Evolutionary conservation across 768 basidiomycete genomes (phyloP).

Genomic region (Hygrophorus pudorinus): DNA sequence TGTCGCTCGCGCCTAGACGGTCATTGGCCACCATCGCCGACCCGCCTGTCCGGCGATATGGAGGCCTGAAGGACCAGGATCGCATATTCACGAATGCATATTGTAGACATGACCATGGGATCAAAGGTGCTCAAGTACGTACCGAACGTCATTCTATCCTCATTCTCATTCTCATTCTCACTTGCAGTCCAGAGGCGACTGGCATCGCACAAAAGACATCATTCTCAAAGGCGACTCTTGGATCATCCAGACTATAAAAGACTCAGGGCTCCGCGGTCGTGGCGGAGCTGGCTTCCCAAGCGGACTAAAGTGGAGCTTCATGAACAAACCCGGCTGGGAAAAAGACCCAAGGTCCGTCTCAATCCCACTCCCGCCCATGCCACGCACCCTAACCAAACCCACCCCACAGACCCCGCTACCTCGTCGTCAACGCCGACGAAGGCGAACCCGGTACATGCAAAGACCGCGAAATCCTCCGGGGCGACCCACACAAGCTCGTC

Average conservation of each 20-base stretch:
- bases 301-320: constrained; percentile 95
- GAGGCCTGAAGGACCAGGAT: constrained; percentile 91
- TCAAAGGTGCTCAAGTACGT: constrained; percentile 85
- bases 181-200: constrained; percentile 93
- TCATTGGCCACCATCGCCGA: constrained; percentile 69
- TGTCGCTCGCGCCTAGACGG: constrained; percentile 22
- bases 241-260: constrained; percentile 96
- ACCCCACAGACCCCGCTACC: constrained; percentile 71
- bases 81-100: constrained; percentile 91
- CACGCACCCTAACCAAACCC: not conserved
- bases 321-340: constrained; percentile 99
- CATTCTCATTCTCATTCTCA: constrained; percentile 1
- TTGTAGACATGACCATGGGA: constrained; percentile 78
- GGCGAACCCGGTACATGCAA: constrained; percentile 99
- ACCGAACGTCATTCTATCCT: not conserved
- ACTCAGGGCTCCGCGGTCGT: constrained; percentile 89
- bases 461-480: constrained; percentile 95
- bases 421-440: constrained; percentile 97
- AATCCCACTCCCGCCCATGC: not conserved
- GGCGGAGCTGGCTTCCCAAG: constrained; percentile 97
- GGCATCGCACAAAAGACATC: constrained; percentile 98
- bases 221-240: constrained; percentile 90
- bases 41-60: constrained; percentile 85
- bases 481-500: constrained; percentile 96
- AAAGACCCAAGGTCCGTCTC: constrained; percentile 66